These are phyloP conservation scores for Cajanus cajan DNA, from an alignment of 306 rosid species.

Conservation along the genomic window DNA sequence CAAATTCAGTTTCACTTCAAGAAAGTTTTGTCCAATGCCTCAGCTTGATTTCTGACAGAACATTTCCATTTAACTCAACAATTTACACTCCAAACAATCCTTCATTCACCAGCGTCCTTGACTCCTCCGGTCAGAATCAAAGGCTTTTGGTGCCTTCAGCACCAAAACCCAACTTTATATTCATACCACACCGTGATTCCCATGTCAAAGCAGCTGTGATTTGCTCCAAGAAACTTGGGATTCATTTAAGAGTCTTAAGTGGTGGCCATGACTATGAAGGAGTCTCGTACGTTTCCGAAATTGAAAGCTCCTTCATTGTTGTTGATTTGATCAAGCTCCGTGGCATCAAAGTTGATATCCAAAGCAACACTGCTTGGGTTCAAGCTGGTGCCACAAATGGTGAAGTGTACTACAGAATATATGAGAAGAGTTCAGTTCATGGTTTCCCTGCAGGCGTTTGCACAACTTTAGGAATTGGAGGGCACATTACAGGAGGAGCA, in stretches of 20 bases:
- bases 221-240: slow-evolving; percentile 40
- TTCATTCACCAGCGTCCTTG: slow-evolving; percentile 38
- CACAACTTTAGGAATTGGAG: slow-evolving; percentile 57
- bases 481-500: slow-evolving; percentile 74
- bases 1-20: slow-evolving; percentile 37
- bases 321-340: slow-evolving; percentile 46
- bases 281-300: slow-evolving; percentile 45
- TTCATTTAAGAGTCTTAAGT: slow-evolving; percentile 54
- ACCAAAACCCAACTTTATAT: slow-evolving; percentile 68
- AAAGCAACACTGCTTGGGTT: slow-evolving; percentile 56
- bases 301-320: slow-evolving; percentile 46
- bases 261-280: slow-evolving; percentile 75
- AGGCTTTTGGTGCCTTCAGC: slow-evolving; percentile 44
- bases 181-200: slow-evolving; percentile 42
- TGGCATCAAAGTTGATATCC: slow-evolving; percentile 28
- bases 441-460: slow-evolving; percentile 63
- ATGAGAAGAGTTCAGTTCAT: slow-evolving; percentile 37
- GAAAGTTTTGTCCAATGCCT: slow-evolving; percentile 46
- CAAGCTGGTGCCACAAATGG: slow-evolving; percentile 66
- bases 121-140: slow-evolving; percentile 50
- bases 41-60: slow-evolving; percentile 24
- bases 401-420: slow-evolving; percentile 53
- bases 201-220: slow-evolving; percentile 53
- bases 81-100: slow-evolving; percentile 34
- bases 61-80: slow-evolving; percentile 34